Evolutionary conservation across 352 stramenopile genomes (phyloP), one percentile per base, ranked within the genome.

Genomic region (Globisporangium canariense): DNA sequence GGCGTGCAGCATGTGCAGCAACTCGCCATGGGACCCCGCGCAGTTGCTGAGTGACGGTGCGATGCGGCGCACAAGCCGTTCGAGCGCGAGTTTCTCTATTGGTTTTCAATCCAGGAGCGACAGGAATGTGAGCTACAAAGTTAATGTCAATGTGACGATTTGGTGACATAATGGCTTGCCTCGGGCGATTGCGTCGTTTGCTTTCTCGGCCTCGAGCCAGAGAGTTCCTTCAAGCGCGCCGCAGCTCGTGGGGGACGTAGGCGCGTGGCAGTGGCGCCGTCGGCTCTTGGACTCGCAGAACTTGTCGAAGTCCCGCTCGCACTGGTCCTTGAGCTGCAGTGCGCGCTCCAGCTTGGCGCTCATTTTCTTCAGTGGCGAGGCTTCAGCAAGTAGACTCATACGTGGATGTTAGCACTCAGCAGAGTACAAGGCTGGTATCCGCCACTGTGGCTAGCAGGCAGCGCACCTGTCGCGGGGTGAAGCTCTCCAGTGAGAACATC

Each of bases 51-150:
- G 81, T 7, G 74, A 74, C 4, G 83, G 83, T 0, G 83, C 86
- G 4, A 92, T 72, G 53, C 86, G 88, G 16, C 83, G 66, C 58
- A 92, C 67, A 28, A 90, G 65, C 1, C 79, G 67, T 60, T 91
- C 76, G n/a, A 88, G 72, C 5, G 75, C 71, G 18, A 64, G 64
- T 20, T 82, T 87, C 46, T 91, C 82, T 91, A 41, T 18, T 25
- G 22, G 22, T 25, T 25, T 25, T 25, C 22, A 25, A 25, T 25
- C 22, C 22, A 25, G 22, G 22, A 25, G 22, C 18, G n/a, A 28
- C 36, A 67, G 36, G n/a, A 56, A 22, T 52, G 36, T 53, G 13
- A 62, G 16, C n/a, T 3, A 51, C 8, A 4, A 50, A 5, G 45
- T 7, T 8, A 6, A 20, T 8, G 36, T 16, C 41, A 0, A 5